Percentiles rank a stretch among this genome's conserved stretches.
Conservation (phyloP, 306 rosid species). For the Pterocarpus macrocarpus region DNA sequence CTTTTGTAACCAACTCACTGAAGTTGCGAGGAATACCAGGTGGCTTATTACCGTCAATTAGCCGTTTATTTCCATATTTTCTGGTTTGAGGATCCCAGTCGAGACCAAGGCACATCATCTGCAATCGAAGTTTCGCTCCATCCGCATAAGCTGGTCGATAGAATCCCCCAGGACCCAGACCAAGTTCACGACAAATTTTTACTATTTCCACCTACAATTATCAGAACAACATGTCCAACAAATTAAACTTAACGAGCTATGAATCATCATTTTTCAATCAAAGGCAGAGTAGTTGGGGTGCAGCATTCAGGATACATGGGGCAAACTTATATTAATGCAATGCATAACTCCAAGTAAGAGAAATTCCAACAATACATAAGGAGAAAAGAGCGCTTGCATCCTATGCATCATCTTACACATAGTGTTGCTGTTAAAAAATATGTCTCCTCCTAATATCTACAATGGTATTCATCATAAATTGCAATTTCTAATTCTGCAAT, state of each 20-base stretch:
- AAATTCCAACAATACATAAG: neutral
- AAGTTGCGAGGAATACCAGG: conserved; percentile 60
- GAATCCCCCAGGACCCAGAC: conserved; percentile 76
- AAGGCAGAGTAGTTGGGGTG: neutral
- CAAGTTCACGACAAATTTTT: conserved; percentile 57
- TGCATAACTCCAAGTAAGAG: neutral
- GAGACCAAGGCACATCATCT: conserved; percentile 82
- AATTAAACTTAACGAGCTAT: neutral
- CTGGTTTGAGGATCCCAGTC: conserved; percentile 79
- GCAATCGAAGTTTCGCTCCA: conserved; percentile 70
- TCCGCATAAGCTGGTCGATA: conserved; percentile 66
- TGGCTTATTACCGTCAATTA: conserved; percentile 54
- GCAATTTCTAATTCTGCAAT: neutral
- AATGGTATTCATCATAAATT: neutral
- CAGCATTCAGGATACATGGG: neutral
- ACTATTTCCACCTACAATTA: conserved; percentile 61
- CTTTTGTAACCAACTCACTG: conserved; percentile 45
- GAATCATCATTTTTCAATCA: neutral
- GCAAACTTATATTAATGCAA: neutral
- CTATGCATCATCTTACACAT: neutral
- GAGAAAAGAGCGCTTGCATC: neutral
- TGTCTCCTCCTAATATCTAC: neutral
- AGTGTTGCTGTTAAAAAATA: neutral
- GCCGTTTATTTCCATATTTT: conserved; percentile 51
- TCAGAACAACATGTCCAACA: neutral